These are phyloP conservation scores for Brassica rapa DNA, from an alignment of 345 rosid species.

Conservation along the genomic window DNA sequence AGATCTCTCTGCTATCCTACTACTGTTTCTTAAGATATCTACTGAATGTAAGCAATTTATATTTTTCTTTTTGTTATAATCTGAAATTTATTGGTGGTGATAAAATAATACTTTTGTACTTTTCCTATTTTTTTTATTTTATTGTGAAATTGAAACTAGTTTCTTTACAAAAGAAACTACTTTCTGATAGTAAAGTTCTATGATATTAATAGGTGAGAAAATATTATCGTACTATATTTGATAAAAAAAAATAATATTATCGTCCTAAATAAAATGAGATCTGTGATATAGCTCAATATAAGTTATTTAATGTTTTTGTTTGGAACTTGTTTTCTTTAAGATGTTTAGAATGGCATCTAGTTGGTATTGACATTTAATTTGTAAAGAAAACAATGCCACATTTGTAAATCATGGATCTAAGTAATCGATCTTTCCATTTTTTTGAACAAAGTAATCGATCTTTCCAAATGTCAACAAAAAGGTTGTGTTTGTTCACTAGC, in stretches of 20 bases:
- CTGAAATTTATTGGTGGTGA: not conserved
- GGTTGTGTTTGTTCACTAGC: conserved; percentile 41
- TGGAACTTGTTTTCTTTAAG: not conserved
- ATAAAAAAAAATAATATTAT: too few relatives aligned
- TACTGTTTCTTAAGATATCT: not conserved
- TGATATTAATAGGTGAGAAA: not conserved
- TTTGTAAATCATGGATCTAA: conserved; percentile 15
- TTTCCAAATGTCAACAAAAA: conserved; percentile 30
- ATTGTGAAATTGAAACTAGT: not conserved
- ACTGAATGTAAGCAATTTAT: not conserved
- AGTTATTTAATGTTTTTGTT: not conserved
- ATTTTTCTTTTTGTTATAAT: not conserved
- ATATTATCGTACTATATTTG: not conserved
- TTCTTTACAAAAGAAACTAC: not conserved
- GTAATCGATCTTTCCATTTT: conserved; percentile 1
- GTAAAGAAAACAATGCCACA: not conserved
- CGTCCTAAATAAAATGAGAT: not conserved
- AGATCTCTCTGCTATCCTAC: conserved; percentile 5
- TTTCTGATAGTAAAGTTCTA: not conserved
- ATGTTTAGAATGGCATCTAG: not conserved
- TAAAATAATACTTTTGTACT: not conserved
- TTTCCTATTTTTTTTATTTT: not conserved
- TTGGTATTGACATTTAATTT: conserved; percentile 36
- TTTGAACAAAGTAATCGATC: not conserved
- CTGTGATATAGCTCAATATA: not conserved